Conservation (phyloP, 139 green algal species). For the Mesotaenium endlicherianum region DNA sequence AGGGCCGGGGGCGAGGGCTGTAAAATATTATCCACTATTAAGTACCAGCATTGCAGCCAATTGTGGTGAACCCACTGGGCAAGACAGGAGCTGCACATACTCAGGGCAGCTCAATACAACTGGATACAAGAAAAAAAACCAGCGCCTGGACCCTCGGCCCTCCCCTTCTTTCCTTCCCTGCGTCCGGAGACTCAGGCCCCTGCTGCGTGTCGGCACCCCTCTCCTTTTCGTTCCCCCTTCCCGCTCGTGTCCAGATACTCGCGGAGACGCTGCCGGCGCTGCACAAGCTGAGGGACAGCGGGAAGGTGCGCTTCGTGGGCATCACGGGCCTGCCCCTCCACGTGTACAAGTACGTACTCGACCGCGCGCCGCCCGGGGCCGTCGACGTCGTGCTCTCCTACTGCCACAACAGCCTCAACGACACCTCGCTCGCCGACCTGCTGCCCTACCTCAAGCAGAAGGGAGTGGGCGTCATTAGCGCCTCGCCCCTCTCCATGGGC, state of each 20-base stretch:
- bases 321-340: constrained; percentile 88
- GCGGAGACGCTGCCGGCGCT: constrained; percentile 88
- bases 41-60: too few species aligned
- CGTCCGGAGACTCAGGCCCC: too few species aligned
- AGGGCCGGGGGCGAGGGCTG: too few species aligned
- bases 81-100: too few species aligned
- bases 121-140: too few species aligned
- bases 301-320: constrained; percentile 80
- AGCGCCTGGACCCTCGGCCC: too few species aligned
- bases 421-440: constrained; percentile 58
- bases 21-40: too few species aligned
- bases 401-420: constrained; percentile 82
- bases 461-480: constrained; percentile 83
- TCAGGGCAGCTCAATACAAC: too few species aligned
- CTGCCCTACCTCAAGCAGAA: constrained; percentile 64
- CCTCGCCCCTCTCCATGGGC: constrained; percentile 85
- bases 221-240: too few species aligned
- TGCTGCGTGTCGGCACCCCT: too few species aligned
- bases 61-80: too few species aligned
- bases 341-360: constrained; percentile 74
- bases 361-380: constrained; percentile 62
- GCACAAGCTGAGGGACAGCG: constrained; percentile 70
- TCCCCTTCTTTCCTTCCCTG: too few species aligned
- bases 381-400: constrained; percentile 89
- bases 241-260: constrained; percentile 63